Conservation (phyloP, 164 flowering plant genomes). For the Chloranthus sessilifolius region DNA sequence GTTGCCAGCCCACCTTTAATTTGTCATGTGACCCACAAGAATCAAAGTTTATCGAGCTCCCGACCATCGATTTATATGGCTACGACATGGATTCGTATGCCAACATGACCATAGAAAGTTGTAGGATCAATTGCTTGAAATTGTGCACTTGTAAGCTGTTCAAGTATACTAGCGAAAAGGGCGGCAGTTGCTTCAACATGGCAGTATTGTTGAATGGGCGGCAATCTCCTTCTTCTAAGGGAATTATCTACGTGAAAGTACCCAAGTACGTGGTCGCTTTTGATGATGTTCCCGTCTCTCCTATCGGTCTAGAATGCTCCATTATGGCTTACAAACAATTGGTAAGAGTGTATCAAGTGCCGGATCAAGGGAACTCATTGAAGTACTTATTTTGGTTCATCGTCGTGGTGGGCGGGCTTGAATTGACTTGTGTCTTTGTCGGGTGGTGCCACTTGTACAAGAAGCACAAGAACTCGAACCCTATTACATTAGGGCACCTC, state of each 20-base stretch:
- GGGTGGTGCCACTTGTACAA: constrained; percentile 11
- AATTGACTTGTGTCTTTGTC: constrained; percentile 9
- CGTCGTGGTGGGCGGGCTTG: constrained; percentile 15
- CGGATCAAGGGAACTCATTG: not conserved
- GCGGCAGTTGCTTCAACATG: constrained; percentile 17
- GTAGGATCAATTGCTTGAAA: constrained; percentile 19
- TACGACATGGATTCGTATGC: not conserved
- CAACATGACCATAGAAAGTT: constrained; percentile 9
- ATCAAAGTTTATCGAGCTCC: constrained; percentile 5
- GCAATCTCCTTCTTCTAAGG: constrained; percentile 1
- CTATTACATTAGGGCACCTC: constrained; percentile 1
- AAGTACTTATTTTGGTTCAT: constrained; percentile 11
- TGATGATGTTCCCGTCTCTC: not conserved
- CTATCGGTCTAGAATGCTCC: not conserved
- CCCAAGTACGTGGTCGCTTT: constrained; percentile 3
- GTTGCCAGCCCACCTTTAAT: constrained; percentile 28
- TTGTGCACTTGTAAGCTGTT: constrained; percentile 17
- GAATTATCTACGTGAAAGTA: constrained; percentile 13
- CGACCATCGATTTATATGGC: constrained; percentile 26
- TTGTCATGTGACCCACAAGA: constrained; percentile 1
- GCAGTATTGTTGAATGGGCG: constrained; percentile 19
- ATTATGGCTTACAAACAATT: not conserved
- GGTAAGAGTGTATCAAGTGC: not conserved
- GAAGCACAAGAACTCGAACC: not conserved
- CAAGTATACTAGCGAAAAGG: not conserved